Evolutionary conservation across 345 rosid species (phyloP), one percentile per base, ranked within the genome.

Genomic region (Heritiera littoralis): DNA sequence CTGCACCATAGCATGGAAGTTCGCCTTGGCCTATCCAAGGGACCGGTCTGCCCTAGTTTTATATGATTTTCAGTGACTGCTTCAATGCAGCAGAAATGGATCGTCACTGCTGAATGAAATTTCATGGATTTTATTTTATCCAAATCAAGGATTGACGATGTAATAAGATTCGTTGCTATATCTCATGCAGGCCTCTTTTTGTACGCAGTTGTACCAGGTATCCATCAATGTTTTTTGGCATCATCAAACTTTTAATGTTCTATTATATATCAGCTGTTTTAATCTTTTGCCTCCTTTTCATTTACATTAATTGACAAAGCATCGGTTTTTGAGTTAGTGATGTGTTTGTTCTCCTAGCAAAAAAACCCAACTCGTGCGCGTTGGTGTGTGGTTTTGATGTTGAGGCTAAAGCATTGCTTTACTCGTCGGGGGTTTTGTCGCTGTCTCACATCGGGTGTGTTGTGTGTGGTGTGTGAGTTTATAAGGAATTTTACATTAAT

Each of bases 1-100:
- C 83, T 91, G 84, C 98, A 94, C 82, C 95, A 92, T 12, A 95
- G 90, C 54, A 89, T 87, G 94, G 97, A 94, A 90, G 94, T 94
- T 84, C 94, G 89, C 64, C 89, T 90, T 2, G 92, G 96, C 65
- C 78, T 92, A 51, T 92, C 96, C 28, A 89, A 90, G 86, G 97
- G 96, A 14, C 97, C 97, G 0, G 87, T 86, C 73, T 71, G 86
- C 74, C 92, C 95, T 32, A 89, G 90, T 79, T 91, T 91, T 85
- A 81, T 90, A 52, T 94, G 84, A 85, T 60, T 72, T 72, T 61
- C 35, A 48, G 49, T 15, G 28, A 43, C 17, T 20, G 6, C 66
- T 41, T 48, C 18, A 17, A 49, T 72, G 63, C 17, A n/a, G 6
- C 7, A 14, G 15, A 30, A 41, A 30, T 35, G 41, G 17, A 71